A percentile compares a stretch with the other conserved stretches of the same genome.
Evolutionary conservation across 306 rosid genomes (phyloP).

Genomic region (Rosa persica): DNA sequence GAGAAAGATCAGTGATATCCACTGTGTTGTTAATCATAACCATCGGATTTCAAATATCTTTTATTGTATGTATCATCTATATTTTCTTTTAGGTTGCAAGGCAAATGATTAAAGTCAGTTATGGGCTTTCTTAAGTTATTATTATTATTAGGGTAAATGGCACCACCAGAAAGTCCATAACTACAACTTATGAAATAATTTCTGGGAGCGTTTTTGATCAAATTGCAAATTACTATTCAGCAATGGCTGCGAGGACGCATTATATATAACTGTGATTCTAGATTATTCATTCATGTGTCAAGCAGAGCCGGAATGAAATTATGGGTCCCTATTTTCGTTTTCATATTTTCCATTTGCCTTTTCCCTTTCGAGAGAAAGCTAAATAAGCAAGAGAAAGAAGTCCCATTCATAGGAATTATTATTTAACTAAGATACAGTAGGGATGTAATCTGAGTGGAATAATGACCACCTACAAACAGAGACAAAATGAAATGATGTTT

Average conservation of each 20-base stretch:
- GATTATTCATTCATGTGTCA: not conserved
- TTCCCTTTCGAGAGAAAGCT: not conserved
- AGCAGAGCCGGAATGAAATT: not conserved
- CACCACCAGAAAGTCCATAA: not conserved
- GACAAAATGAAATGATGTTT: slow-evolving; percentile 93
- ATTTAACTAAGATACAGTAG: not conserved
- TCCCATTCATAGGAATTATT: not conserved
- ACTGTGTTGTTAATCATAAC: not conserved
- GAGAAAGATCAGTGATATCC: not conserved
- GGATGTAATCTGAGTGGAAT: slow-evolving; percentile 48
- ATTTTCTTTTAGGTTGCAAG: not conserved
- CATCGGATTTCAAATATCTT: not conserved
- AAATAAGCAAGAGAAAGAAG: slow-evolving; percentile 5
- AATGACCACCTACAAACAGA: slow-evolving; percentile 55
- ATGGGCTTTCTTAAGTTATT: not conserved
- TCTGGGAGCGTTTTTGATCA: not conserved
- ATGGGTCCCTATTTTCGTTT: not conserved
- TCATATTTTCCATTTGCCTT: not conserved
- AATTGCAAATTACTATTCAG: not conserved
- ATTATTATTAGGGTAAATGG: not conserved
- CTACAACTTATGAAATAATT: not conserved
- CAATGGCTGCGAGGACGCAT: not conserved
- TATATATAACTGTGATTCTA: not conserved
- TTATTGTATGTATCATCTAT: not conserved
- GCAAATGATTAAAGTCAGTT: not conserved